phyloP scores from a whole-genome alignment of 192 early-diverging fungal species.

The Linnemannia zychae region DNA sequence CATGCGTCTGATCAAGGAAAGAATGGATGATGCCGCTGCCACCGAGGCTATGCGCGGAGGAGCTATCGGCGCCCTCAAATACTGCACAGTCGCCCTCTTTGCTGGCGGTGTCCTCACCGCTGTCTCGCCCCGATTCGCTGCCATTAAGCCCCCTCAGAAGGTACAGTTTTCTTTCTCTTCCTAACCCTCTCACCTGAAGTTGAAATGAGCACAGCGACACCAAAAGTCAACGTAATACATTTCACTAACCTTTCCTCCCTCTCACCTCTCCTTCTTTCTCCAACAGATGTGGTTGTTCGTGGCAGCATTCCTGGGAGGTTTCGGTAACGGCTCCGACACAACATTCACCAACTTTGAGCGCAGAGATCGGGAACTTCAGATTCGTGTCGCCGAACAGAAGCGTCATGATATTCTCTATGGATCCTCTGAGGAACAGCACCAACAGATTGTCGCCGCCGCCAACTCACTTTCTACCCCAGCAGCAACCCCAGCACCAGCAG shows the following conservation, averaged over 20 bases:
- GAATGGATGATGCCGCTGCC: slow-evolving; percentile 44
- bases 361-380: slow-evolving; percentile 47
- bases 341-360: slow-evolving; percentile 56
- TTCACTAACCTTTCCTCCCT: background rate
- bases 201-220: no score
- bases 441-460: slow-evolving; percentile 10
- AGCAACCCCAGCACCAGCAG: background rate
- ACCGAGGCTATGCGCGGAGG: slow-evolving; percentile 52
- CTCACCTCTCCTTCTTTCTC: background rate
- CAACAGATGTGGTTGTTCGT: slow-evolving; percentile 51
- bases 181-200: background rate
- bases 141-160: slow-evolving; percentile 50
- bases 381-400: slow-evolving; percentile 39
- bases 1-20: slow-evolving; percentile 54
- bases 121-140: slow-evolving; percentile 27
- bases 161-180: slow-evolving; percentile 13
- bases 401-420: slow-evolving; percentile 49
- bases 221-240: no score
- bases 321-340: slow-evolving; percentile 53
- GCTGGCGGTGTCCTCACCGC: slow-evolving; percentile 44
- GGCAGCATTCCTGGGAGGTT: slow-evolving; percentile 48
- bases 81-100: slow-evolving; percentile 51
- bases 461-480: slow-evolving; percentile 15
- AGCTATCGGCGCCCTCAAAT: slow-evolving; percentile 49
- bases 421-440: background rate